Evolutionary conservation across 805 yeast species (phyloP), one percentile per base, ranked within the genome.

Genomic region (Clavispora phyllophila): DNA sequence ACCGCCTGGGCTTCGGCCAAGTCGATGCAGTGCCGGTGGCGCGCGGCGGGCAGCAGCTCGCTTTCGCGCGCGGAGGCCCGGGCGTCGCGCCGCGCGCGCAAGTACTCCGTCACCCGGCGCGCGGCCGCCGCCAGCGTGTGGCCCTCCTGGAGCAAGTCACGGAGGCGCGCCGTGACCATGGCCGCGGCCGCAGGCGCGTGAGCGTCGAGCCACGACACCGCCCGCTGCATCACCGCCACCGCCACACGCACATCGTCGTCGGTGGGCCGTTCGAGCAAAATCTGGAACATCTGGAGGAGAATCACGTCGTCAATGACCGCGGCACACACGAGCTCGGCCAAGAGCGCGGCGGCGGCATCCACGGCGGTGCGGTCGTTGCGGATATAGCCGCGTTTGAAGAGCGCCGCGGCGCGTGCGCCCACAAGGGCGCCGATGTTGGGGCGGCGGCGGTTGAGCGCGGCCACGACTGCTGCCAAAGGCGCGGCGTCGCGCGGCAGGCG

Each of bases 361-460:
- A 83, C 75, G 4, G 58, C 48, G 0, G 54, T 47, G 44, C 71
- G 73, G 32, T 44, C 33, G 40, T 51, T 42, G 18, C 22, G 20
- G 28, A 43, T 24, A 58, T 68, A 82, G 0, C 73, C 73, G 47
- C 72, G 69, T 36, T 81, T 72, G 61, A 87, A 86, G 43, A 73
- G 80, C 3, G 80, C 52, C 1, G 84, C 65, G 22, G 82, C 60
- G 46, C 93, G 67, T 8, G 70, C 55, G 0, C 73, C 57, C 25
- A 85, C 48, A 4, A 82, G 57, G 43, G 74, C 74, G 2, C 95
- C 96, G 14, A 87, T 62, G 27, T 75, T 75, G 0, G 95, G 93
- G 3, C 86, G 58, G 49, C 82, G 78, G 5, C 84, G 73, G 59
- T 85, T 84, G 9, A 88, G 40, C 0, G 82, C 71, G 2, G 82